Conservation (phyloP, 1,139 yeast genomes). For the Lizanozyma gosingica region DNA sequence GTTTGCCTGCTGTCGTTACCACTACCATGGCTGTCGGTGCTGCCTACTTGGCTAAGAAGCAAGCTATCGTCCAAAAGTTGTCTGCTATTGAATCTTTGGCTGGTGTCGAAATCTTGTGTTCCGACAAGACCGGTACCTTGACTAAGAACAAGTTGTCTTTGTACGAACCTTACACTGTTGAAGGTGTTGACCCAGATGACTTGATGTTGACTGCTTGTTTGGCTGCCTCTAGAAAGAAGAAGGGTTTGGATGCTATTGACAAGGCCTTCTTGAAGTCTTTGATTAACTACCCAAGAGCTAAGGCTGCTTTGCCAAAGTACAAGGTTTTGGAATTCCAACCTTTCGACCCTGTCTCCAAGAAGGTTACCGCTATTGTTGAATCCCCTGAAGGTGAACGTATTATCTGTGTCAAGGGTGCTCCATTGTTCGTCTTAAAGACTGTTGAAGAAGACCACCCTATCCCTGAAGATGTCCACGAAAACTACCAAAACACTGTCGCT, state of each 20-base stretch:
- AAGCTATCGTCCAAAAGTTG: conserved; percentile 96
- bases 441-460: conserved; percentile 96
- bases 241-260: conserved; percentile 97
- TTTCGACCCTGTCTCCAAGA: conserved; percentile 95
- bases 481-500: conserved; percentile 94
- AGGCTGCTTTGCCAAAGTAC: conserved; percentile 91
- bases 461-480: conserved; percentile 90
- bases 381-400: conserved; percentile 96
- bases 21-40: conserved; percentile 99
- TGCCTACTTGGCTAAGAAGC: conserved; percentile 96
- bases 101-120: conserved; percentile 98
- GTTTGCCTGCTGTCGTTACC: conserved; percentile 99
- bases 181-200: conserved; percentile 97
- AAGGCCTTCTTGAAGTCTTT: conserved; percentile 94
- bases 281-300: conserved; percentile 82
- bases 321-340: conserved; percentile 94
- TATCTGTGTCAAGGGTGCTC: conserved; percentile 97
- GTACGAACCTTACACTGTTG: conserved; percentile 98
- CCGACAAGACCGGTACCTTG: conserved; percentile 98
- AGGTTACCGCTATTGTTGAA: conserved; percentile 90
- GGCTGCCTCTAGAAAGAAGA: conserved; percentile 98
- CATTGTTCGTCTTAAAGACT: conserved; percentile 88
- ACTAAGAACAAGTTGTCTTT: conserved; percentile 95
- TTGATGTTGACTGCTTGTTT: conserved; percentile 96
- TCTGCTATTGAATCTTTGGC: conserved; percentile 98